Percentiles rank a stretch among this genome's conserved stretches.
Conservation (phyloP, 805 yeast genomes). For the Candida easanensis region DNA sequence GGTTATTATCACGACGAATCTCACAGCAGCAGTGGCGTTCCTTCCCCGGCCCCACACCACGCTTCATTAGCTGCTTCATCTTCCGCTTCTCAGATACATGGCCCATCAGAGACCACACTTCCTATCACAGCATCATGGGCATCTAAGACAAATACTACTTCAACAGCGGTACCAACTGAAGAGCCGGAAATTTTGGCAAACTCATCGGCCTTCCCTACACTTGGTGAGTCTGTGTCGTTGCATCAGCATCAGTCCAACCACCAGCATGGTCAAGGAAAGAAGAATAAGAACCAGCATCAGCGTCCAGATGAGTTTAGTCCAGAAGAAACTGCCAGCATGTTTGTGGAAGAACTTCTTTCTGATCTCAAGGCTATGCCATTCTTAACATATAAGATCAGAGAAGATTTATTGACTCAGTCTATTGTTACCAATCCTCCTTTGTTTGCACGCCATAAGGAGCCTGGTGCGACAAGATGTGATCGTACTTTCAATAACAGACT, state of each 20-base stretch:
- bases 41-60: conserved; percentile 17
- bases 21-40: conserved; percentile 11
- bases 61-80: conserved; percentile 8
- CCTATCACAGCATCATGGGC: conserved; percentile 79
- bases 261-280: conserved; percentile 26
- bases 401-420: conserved; percentile 2
- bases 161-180: conserved; percentile 10
- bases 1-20: conserved; percentile 5
- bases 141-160: conserved; percentile 10
- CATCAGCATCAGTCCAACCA: conserved; percentile 30
- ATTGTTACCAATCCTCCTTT: conserved; percentile 6
- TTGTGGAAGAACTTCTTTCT: background rate
- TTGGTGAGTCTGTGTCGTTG: conserved; percentile 42
- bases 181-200: conserved; percentile 34
- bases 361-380: conserved; percentile 34
- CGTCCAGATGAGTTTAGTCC: conserved; percentile 32
- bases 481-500: conserved; percentile 33
- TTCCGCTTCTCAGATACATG: conserved; percentile 11
- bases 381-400: conserved; percentile 2
- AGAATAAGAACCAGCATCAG: conserved; percentile 22
- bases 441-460: conserved; percentile 6
- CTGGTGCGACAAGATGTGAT: conserved; percentile 1
- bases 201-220: conserved; percentile 57
- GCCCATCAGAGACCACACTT: conserved; percentile 38
- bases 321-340: conserved; percentile 37